These are phyloP conservation scores for Mytilinidion resinicola DNA, from an alignment of 495 filamentous ascomycete genomes.

Conservation along the genomic window DNA sequence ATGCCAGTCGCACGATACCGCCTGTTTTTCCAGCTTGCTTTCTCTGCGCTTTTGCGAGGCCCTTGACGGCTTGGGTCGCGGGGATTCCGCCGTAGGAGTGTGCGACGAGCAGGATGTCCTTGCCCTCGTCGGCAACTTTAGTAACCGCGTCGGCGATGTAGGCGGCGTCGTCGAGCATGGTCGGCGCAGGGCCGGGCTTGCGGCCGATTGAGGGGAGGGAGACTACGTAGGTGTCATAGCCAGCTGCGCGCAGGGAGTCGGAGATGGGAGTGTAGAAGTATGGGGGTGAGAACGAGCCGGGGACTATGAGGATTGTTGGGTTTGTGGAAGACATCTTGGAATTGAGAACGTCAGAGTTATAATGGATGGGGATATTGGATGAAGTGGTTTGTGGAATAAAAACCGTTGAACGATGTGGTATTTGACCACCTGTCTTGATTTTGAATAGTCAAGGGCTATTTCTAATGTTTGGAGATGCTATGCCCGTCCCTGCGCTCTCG, in stretches of 20 bases:
- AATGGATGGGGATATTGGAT: too few species aligned
- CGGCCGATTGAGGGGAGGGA: conserved; percentile 15
- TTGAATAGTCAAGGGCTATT: too few species aligned
- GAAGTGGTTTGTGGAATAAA: too few species aligned
- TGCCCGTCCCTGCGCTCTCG: too few species aligned
- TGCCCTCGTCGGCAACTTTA: not conserved
- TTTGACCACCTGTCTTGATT: too few species aligned
- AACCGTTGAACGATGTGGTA: too few species aligned
- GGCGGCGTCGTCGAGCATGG: not conserved
- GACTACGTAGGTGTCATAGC: conserved; percentile 19
- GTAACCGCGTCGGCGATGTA: not conserved
- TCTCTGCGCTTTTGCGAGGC: not conserved
- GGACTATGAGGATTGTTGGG: conserved; percentile 38
- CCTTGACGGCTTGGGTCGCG: not conserved
- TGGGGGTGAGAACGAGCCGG: conserved; percentile 38
- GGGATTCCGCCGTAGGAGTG: not conserved
- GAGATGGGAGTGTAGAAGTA: conserved; percentile 31
- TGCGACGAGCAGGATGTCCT: not conserved
- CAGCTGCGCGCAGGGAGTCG: conserved; percentile 22
- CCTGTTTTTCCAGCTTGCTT: not conserved
- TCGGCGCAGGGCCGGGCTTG: conserved; percentile 1
- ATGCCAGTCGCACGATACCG: not conserved
- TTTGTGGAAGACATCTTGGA: conserved; percentile 11
- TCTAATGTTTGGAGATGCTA: too few species aligned
- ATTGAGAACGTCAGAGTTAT: too few species aligned